Evolutionary conservation across 140 eudicot species (phyloP), one percentile per base, ranked within the genome.

Genomic region (Anethum foeniculum): DNA sequence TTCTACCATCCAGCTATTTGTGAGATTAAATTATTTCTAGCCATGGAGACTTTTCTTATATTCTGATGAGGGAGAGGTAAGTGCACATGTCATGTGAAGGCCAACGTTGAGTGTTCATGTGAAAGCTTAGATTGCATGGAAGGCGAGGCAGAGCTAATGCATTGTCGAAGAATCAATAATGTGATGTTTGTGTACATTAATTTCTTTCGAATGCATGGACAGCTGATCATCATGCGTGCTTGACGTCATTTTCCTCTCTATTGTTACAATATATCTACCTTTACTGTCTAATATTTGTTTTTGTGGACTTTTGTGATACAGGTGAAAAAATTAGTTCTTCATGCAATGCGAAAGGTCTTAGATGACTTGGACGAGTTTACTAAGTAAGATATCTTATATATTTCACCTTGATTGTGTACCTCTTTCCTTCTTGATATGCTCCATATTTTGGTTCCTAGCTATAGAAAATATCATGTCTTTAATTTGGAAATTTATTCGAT

Each of bases 321-420:
- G 74, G 74, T 68, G 43, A 68, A 68, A n/a, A 68, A 68, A 68
- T 30, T 68, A 68, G 1, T 68, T 14, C 41, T 68, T 68, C 43
- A 68, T 32, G 74, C 74, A 32, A 68, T 32, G 74, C 34, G 43
- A 34, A 30, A 68, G 23, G 74, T 68, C n/a, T 68, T 68, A 16
- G 74, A 68, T 7, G 74, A 68, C n/a, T 68, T 68, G 74, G 43
- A 68, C 0, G n/a, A 68, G 74, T 68, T 68, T 68, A 68, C 74
- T 0, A 68, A 32, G 74, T 68, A 68, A 68, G 74, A 68, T 68
- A 68, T 8, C 38, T 30, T 68, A 34, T 71, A 28, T 30, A 12
- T 5, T 28, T 15, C 11, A 30, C 74, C 43, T 30, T 32, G 21
- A 4, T 68, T 7, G 7, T 68, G 44, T 30, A 68, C 74, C 74